Conservation (phyloP, 2,329 filamentous ascomycete genomes). For the Stylonectria norvegica region DNA sequence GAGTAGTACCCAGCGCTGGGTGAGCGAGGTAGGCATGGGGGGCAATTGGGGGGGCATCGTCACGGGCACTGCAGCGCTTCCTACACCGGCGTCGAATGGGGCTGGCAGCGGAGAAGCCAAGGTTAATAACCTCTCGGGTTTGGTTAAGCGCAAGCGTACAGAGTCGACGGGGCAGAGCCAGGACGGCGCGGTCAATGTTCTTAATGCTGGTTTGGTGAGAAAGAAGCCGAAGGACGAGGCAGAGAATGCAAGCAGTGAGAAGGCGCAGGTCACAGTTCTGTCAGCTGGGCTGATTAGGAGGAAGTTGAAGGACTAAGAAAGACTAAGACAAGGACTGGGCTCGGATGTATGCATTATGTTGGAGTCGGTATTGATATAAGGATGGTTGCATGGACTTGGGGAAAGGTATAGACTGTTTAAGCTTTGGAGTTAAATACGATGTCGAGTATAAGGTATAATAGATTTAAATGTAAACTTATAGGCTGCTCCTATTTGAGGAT, state of each 20-base stretch:
- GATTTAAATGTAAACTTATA: no score
- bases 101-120: constrained; percentile 10
- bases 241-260: constrained; percentile 9
- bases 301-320: constrained; percentile 53
- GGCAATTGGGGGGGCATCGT: constrained; percentile 51
- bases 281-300: constrained; percentile 50
- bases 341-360: no score
- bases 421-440: no score
- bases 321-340: no score
- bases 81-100: constrained; percentile 8
- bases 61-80: constrained; percentile 39
- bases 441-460: no score
- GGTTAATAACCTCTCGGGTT: constrained; percentile 47
- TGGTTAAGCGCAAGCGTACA: constrained; percentile 47
- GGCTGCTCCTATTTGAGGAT: no score
- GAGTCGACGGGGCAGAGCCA: constrained; percentile 20
- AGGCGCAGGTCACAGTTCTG: constrained; percentile 44
- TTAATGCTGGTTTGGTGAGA: constrained; percentile 46
- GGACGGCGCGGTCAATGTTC: constrained; percentile 41
- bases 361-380: no score
- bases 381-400: no score
- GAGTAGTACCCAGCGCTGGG: constrained; percentile 67
- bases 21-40: constrained; percentile 59
- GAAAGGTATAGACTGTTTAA: no score
- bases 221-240: constrained; percentile 50